Evolutionary conservation across 495 filamentous ascomycete genomes (phyloP).

Genomic region (Trichocladium uniseriatum): DNA sequence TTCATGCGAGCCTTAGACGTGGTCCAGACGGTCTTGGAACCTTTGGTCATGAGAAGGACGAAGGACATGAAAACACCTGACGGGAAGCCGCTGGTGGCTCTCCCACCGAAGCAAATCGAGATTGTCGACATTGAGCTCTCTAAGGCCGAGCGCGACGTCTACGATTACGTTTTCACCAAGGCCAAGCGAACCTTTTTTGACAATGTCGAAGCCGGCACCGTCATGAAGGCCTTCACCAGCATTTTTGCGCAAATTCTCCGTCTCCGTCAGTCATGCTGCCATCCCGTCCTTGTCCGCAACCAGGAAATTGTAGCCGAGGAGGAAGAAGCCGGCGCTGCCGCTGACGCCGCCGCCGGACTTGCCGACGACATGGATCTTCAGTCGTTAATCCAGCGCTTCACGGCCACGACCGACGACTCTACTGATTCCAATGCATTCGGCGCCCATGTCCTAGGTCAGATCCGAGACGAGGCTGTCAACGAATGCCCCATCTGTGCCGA

Average conservation of each 20-base stretch:
- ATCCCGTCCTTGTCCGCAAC: constrained; percentile 81
- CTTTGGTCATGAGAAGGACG: constrained; percentile 85
- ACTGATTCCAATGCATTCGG: constrained; percentile 65
- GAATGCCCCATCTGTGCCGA: constrained; percentile 94
- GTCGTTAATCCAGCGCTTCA: constrained; percentile 75
- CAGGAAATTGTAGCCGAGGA: constrained; percentile 79
- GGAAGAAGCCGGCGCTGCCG: constrained; percentile 69
- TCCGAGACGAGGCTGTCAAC: constrained; percentile 73
- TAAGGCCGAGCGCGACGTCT: constrained; percentile 75
- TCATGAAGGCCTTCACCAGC: constrained; percentile 88
- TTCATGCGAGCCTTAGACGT: constrained; percentile 90
- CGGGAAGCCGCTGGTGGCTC: constrained; percentile 71
- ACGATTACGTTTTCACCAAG: constrained; percentile 74
- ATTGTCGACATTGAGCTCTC: constrained; percentile 83
- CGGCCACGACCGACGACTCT: constrained; percentile 53
- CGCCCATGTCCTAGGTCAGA: constrained; percentile 78
- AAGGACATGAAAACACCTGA: constrained; percentile 97
- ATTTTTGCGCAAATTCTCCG: constrained; percentile 96
- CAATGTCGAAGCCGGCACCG: constrained; percentile 82
- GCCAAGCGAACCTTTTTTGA: constrained; percentile 75
- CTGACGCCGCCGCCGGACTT: constrained; percentile 67
- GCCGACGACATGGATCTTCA: constrained; percentile 96
- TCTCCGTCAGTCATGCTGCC: constrained; percentile 89
- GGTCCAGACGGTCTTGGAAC: constrained; percentile 92
- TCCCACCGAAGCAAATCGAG: constrained; percentile 71